phyloP scores from a whole-genome alignment of 257 asterid species.

The Mitragyna speciosa region DNA sequence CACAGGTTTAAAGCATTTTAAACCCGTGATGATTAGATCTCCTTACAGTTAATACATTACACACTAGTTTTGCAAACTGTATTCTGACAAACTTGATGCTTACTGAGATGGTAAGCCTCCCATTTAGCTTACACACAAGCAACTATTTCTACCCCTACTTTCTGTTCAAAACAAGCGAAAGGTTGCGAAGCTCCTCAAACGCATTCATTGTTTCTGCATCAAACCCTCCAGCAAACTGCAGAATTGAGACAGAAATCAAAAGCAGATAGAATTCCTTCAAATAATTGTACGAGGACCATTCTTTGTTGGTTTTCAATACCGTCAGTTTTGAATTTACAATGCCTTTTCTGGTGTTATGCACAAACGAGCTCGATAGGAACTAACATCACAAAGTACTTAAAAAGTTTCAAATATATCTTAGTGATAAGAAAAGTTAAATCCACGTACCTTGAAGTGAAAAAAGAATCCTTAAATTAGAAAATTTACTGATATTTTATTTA shows the following conservation, averaged over 20 bases:
- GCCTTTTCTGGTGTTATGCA: background rate
- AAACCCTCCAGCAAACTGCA: slow-evolving; percentile 97
- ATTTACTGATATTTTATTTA: background rate
- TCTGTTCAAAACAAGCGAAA: slow-evolving; percentile 70
- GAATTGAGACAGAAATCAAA: background rate
- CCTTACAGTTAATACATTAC: background rate
- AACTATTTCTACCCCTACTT: slow-evolving; percentile 22
- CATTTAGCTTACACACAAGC: slow-evolving; percentile 10
- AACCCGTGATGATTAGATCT: background rate
- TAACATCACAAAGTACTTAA: background rate
- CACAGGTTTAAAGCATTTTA: background rate
- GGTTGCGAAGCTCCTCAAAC: slow-evolving; percentile 85
- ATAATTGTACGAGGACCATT: background rate
- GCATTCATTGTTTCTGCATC: slow-evolving; percentile 94
- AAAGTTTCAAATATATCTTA: background rate
- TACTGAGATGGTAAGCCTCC: slow-evolving; percentile 76
- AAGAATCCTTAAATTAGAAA: background rate
- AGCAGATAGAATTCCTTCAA: background rate
- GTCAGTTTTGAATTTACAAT: background rate
- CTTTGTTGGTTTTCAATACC: background rate
- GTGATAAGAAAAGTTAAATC: background rate
- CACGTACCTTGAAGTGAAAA: background rate
- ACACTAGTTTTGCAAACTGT: background rate
- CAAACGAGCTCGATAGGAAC: background rate
- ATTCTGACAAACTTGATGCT: slow-evolving; percentile 24